Percentiles rank a stretch among this genome's conserved stretches.
These are phyloP conservation scores for Boletus sp. DNA, from an alignment of 768 basidiomycete species.

Conservation along the genomic window DNA sequence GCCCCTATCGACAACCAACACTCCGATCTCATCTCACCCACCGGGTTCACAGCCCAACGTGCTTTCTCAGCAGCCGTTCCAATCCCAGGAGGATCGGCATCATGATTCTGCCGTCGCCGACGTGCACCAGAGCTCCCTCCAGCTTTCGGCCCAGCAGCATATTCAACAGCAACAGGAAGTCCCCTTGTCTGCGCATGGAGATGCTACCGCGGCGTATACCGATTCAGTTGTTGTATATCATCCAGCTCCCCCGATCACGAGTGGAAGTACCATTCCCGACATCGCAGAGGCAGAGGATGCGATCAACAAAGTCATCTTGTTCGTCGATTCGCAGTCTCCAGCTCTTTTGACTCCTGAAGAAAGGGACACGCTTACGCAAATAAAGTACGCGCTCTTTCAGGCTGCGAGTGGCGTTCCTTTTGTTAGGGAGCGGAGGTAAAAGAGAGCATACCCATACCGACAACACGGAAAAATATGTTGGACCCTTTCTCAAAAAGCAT, in stretches of 20 bases:
- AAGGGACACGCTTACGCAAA: slow-evolving; percentile 40
- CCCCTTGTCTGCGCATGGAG: slow-evolving; percentile 26
- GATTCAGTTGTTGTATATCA: slow-evolving; percentile 34
- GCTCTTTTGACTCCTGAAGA: slow-evolving; percentile 33
- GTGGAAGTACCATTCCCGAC: slow-evolving; percentile 35
- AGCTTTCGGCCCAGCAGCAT: slow-evolving; percentile 30
- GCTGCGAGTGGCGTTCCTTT: slow-evolving; percentile 37
- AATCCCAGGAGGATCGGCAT: slow-evolving; percentile 25
- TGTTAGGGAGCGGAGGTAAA: slow-evolving; percentile 33
- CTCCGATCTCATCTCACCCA: slow-evolving; percentile 33
- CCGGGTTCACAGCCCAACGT: slow-evolving; percentile 27
- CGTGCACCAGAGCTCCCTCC: slow-evolving; percentile 28
- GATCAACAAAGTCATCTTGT: slow-evolving; percentile 51
- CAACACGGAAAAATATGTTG: background rate
- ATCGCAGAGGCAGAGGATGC: slow-evolving; percentile 52
- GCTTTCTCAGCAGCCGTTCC: slow-evolving; percentile 30
- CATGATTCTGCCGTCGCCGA: slow-evolving; percentile 25
- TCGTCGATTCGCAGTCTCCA: slow-evolving; percentile 42
- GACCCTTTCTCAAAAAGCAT: slow-evolving; percentile 20
- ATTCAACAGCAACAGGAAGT: slow-evolving; percentile 30
- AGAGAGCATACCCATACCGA: background rate
- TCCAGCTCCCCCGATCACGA: slow-evolving; percentile 29
- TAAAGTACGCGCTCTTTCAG: slow-evolving; percentile 55
- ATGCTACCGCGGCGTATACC: slow-evolving; percentile 23
- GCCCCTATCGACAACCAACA: slow-evolving; percentile 22